Conservation (phyloP, 352 stramenopile genomes). For the Phytophthora capsici region DNA sequence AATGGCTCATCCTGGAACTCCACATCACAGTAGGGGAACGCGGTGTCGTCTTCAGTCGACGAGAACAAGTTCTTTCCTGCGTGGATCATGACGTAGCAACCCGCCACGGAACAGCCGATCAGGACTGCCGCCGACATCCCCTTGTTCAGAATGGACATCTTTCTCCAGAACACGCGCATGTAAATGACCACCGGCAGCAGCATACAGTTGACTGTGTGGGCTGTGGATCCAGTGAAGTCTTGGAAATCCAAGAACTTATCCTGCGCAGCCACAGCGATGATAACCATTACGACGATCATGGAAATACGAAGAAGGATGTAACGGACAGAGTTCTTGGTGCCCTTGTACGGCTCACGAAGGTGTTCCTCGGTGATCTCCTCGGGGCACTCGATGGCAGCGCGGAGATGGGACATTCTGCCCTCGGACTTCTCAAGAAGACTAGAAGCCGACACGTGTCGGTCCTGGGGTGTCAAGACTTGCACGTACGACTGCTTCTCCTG, state of each 20-base stretch:
- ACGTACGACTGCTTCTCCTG: constrained; percentile 23
- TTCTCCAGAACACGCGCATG: constrained; percentile 49
- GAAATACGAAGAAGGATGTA: constrained; percentile 36
- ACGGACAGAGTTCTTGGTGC: constrained; percentile 36
- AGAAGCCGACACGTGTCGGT: constrained; percentile 10
- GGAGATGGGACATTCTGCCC: constrained; percentile 22
- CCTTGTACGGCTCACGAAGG: constrained; percentile 42
- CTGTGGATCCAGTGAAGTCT: constrained; percentile 53
- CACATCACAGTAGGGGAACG: constrained; percentile 20
- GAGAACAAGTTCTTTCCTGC: constrained; percentile 48
- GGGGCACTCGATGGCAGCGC: constrained; percentile 13
- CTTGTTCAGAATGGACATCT: constrained; percentile 50
- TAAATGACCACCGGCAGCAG: constrained; percentile 57
- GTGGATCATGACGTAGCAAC: constrained; percentile 54
- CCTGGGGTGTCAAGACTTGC: constrained; percentile 5
- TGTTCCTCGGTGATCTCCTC: constrained; percentile 28
- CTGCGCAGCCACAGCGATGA: constrained; percentile 10
- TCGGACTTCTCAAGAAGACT: constrained; percentile 23
- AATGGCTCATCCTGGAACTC: constrained; percentile 28
- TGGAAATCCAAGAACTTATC: constrained; percentile 20
- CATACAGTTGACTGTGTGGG: constrained; percentile 59
- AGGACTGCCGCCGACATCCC: constrained; percentile 38
- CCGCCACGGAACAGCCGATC: constrained; percentile 46
- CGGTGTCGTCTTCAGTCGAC: constrained; percentile 7
- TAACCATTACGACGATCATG: constrained; percentile 24